Evolutionary conservation across 306 rosid genomes (phyloP).

Genomic region (Citrullus amarus): DNA sequence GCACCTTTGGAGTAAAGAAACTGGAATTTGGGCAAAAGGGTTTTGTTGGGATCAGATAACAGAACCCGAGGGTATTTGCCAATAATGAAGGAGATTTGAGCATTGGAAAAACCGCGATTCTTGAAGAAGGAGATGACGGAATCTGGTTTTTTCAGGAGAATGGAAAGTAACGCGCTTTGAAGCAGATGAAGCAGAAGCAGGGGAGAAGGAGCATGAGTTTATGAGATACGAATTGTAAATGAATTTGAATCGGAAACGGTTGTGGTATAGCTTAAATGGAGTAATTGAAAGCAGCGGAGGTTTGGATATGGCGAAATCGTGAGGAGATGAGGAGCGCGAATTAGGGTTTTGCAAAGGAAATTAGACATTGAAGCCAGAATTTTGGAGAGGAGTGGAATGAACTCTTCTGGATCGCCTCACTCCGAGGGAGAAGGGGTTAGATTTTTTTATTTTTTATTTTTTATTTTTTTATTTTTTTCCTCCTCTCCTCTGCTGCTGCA

Average conservation of each 20-base stretch:
- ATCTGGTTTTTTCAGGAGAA: slow-evolving; percentile 7
- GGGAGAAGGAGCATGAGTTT: slow-evolving; percentile 18
- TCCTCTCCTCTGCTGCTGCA: no score
- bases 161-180: slow-evolving; percentile 10
- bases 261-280: not conserved
- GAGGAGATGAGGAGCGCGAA: not conserved
- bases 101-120: slow-evolving; percentile 10
- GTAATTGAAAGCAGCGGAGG: not conserved
- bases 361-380: not conserved
- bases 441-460: no score
- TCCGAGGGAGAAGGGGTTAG: no score
- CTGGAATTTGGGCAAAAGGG: slow-evolving; percentile 28
- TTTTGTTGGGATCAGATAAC: slow-evolving; percentile 7
- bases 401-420: no score
- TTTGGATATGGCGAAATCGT: not conserved
- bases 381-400: not conserved
- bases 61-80: not conserved
- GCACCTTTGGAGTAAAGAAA: slow-evolving; percentile 25
- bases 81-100: slow-evolving; percentile 12
- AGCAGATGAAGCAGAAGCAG: not conserved
- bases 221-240: slow-evolving; percentile 17
- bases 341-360: not conserved
- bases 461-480: no score
- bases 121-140: slow-evolving; percentile 12
- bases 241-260: not conserved